phyloP scores from a whole-genome alignment of 148 eudicot species.

The Fagopyrum esculentum region DNA sequence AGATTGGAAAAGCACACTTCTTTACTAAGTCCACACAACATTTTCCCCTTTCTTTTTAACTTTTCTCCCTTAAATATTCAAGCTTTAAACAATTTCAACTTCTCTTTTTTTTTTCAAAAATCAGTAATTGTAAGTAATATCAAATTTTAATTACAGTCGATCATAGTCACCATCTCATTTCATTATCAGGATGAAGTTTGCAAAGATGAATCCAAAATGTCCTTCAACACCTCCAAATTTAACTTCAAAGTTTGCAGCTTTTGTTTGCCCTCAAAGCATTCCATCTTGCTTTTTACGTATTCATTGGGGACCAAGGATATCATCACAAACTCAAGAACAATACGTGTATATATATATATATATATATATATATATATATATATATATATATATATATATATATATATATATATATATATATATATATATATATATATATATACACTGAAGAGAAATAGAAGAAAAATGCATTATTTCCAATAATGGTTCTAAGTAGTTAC shows the following conservation, averaged over 20 bases:
- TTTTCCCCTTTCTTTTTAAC: neutral
- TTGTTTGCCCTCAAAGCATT: neutral
- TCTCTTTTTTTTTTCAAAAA: neutral
- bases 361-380: neutral
- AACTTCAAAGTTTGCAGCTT: neutral
- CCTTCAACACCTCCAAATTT: constrained; percentile 1
- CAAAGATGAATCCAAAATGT: neutral
- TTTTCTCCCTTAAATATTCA: neutral
- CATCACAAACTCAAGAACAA: neutral
- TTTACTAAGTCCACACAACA: neutral
- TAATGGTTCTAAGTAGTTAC: neutral
- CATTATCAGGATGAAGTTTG: constrained; percentile 2
- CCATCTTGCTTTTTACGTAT: neutral
- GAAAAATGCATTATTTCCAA: neutral
- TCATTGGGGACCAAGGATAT: neutral
- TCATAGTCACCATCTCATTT: neutral
- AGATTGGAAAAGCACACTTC: neutral
- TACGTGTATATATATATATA: neutral
- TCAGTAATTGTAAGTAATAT: neutral
- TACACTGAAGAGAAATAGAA: neutral
- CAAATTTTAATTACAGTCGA: neutral
- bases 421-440: neutral
- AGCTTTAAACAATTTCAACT: neutral
- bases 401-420: neutral
- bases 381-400: neutral